Evolutionary conservation across 257 asterid species (phyloP).

Genomic region (Petrea volubilis): DNA sequence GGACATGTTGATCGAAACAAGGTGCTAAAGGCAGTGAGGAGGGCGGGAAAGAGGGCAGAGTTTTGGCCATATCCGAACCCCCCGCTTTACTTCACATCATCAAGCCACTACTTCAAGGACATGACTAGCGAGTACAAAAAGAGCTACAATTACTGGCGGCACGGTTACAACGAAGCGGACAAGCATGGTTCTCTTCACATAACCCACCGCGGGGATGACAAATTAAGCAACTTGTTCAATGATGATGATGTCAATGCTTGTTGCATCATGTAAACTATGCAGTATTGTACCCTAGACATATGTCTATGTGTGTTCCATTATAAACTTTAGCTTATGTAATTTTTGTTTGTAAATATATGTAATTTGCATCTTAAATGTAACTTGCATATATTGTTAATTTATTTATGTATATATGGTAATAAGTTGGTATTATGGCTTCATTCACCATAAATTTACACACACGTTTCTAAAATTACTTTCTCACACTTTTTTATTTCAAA

Average conservation of each 20-base stretch:
- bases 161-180: constrained; percentile 74
- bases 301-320: no score
- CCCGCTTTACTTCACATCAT: constrained; percentile 73
- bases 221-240: constrained; percentile 84
- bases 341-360: no score
- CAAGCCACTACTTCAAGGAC: constrained; percentile 69
- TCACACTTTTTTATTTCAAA: no score
- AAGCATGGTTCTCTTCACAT: constrained; percentile 63
- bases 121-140: constrained; percentile 63
- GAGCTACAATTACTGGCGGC: constrained; percentile 89
- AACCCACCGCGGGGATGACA: constrained; percentile 86
- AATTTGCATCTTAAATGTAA: no score
- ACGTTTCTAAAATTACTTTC: no score
- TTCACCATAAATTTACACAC: no score
- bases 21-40: constrained; percentile 80
- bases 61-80: constrained; percentile 89
- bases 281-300: no score
- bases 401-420: no score
- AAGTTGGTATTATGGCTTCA: no score
- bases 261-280: constrained; percentile 64
- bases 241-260: constrained; percentile 95
- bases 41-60: constrained; percentile 92
- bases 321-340: no score
- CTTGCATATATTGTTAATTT: no score
- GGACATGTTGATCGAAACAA: constrained; percentile 87